A percentile compares a stretch with the other conserved stretches of the same genome.
phyloP scores from a whole-genome alignment of 192 early-diverging fungal genomes.

The Lunasporangiospora selenospora region DNA sequence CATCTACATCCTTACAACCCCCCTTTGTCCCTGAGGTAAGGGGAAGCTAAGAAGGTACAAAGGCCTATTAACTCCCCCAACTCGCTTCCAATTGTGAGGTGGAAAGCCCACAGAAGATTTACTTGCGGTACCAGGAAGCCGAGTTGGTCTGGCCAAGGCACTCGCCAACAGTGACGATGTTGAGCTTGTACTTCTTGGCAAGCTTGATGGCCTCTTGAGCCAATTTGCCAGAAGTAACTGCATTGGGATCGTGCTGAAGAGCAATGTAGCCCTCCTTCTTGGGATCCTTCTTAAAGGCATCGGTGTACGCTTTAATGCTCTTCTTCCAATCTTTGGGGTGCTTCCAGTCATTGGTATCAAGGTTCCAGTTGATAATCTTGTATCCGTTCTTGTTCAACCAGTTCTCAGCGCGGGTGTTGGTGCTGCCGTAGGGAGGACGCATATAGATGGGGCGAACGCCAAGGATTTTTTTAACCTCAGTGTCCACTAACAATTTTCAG shows the following conservation, averaged over 20 bases:
- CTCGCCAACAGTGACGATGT: slow-evolving; percentile 54
- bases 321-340: slow-evolving; percentile 13
- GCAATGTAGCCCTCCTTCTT: slow-evolving; percentile 42
- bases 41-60: no score
- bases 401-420: slow-evolving; percentile 20
- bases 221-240: slow-evolving; percentile 43
- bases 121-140: slow-evolving; percentile 35
- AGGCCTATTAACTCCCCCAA: no score
- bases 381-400: slow-evolving; percentile 48
- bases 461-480: slow-evolving; percentile 49
- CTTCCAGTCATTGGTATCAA: slow-evolving; percentile 49
- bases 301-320: slow-evolving; percentile 15
- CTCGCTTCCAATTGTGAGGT: no score
- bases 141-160: slow-evolving; percentile 44
- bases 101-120: no score
- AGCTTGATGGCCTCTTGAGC: slow-evolving; percentile 50
- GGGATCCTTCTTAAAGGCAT: slow-evolving; percentile 4
- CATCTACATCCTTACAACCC: no score
- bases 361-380: slow-evolving; percentile 50
- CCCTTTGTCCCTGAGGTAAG: no score
- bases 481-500: no score
- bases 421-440: slow-evolving; percentile 60
- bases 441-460: slow-evolving; percentile 59
- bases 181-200: slow-evolving; percentile 44
- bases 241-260: slow-evolving; percentile 48